Conservation (phyloP, 805 yeast species). For the Cyberlindnera suaveolens region DNA sequence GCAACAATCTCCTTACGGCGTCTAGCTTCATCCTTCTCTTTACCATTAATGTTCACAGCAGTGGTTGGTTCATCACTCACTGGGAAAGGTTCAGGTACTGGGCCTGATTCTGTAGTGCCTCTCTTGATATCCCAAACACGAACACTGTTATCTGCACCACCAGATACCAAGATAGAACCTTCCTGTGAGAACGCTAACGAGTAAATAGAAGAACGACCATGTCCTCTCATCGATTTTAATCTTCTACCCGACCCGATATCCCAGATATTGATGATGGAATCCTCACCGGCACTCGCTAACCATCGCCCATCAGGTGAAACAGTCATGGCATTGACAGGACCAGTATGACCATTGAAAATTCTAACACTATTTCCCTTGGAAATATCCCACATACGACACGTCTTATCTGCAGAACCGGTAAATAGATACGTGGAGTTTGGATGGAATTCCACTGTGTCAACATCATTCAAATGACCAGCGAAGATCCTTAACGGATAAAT, state of each 20-base stretch:
- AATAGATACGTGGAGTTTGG: conserved; percentile 93
- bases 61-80: conserved; percentile 16
- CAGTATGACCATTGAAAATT: conserved; percentile 86
- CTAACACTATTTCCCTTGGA: conserved; percentile 84
- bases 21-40: conserved; percentile 38
- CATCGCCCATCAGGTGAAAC: conserved; percentile 97
- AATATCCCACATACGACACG: conserved; percentile 98
- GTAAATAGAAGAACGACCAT: conserved; percentile 80
- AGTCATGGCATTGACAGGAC: conserved; percentile 79
- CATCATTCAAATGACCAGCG: conserved; percentile 97
- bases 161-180: conserved; percentile 83
- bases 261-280: conserved; percentile 83
- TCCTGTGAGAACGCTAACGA: conserved; percentile 81
- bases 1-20: conserved; percentile 70
- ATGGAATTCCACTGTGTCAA: conserved; percentile 90
- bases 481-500: conserved; percentile 92
- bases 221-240: conserved; percentile 90
- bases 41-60: conserved; percentile 19
- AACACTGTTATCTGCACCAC: conserved; percentile 88
- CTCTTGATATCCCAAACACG: conserved; percentile 94
- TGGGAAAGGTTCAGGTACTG: conserved; percentile 67
- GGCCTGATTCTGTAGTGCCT: conserved; percentile 73
- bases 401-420: conserved; percentile 93
- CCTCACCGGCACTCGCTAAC: conserved; percentile 94
- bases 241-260: conserved; percentile 89